A percentile compares a stretch with the other conserved stretches of the same genome.
These are phyloP conservation scores for Cyclanthera cordifolia DNA, from an alignment of 306 rosid genomes.

Conservation along the genomic window DNA sequence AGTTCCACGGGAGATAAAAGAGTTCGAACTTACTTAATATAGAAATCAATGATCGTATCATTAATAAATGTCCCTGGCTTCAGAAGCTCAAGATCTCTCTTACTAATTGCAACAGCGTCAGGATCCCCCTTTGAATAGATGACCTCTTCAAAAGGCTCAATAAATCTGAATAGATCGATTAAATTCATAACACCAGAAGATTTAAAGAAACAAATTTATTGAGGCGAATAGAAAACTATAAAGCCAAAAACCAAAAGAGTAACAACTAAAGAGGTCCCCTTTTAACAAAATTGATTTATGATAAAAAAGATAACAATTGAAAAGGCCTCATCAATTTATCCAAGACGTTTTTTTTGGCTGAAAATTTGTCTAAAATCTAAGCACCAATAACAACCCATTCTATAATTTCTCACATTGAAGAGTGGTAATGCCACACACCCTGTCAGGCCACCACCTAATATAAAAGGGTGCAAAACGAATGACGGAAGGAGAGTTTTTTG, in stretches of 20 bases:
- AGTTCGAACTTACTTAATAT: conserved; percentile 56
- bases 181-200: background rate
- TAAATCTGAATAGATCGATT: conserved; percentile 41
- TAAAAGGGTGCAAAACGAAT: background rate
- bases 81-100: conserved; percentile 86
- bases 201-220: background rate
- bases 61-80: conserved; percentile 74
- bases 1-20: background rate
- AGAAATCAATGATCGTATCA: conserved; percentile 84
- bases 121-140: conserved; percentile 79
- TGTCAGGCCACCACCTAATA: background rate
- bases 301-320: background rate
- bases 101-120: conserved; percentile 77
- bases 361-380: background rate
- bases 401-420: background rate
- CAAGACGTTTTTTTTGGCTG: no score
- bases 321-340: background rate
- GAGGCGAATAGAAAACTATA: background rate
- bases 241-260: background rate
- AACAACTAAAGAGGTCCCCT: background rate
- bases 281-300: background rate
- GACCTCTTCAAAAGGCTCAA: conserved; percentile 60
- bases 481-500: background rate
- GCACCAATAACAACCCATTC: background rate
- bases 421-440: background rate